Conservation (phyloP, 495 filamentous ascomycete genomes). For the Lentithecium fluviatile region DNA sequence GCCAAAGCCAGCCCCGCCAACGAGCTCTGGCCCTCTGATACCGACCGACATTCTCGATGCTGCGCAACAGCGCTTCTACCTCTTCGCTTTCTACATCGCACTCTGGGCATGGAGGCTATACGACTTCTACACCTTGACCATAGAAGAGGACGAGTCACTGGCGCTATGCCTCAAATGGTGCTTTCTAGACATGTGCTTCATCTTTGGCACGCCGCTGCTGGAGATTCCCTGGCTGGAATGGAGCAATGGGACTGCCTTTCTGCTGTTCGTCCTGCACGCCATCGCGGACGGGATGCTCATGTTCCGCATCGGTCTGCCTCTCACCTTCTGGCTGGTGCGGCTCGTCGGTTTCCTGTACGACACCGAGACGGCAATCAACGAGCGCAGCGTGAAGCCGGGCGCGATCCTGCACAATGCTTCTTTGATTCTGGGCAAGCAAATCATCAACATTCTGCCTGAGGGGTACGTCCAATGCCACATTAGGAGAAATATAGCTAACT, state of each 20-base stretch:
- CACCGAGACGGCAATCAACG: slow-evolving; percentile 84
- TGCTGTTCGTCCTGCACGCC: slow-evolving; percentile 65
- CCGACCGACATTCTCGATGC: slow-evolving; percentile 75
- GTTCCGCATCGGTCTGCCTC: slow-evolving; percentile 81
- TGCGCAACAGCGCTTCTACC: slow-evolving; percentile 83
- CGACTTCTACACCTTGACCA: slow-evolving; percentile 71
- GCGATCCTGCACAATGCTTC: slow-evolving; percentile 86
- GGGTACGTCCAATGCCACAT: slow-evolving; percentile 57
- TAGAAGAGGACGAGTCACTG: slow-evolving; percentile 75
- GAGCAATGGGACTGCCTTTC: slow-evolving; percentile 65
- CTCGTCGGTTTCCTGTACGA: slow-evolving; percentile 78
- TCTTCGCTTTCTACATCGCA: slow-evolving; percentile 68
- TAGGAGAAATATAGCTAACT: slow-evolving; percentile 34
- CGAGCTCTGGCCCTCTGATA: slow-evolving; percentile 61
- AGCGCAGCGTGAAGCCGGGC: slow-evolving; percentile 80
- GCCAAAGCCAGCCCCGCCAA: slow-evolving; percentile 27
- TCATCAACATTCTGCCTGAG: slow-evolving; percentile 95
- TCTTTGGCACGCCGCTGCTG: slow-evolving; percentile 78
- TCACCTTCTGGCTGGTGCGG: slow-evolving; percentile 66
- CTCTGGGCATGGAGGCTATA: slow-evolving; percentile 79
- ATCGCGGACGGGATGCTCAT: slow-evolving; percentile 78
- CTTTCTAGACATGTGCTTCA: slow-evolving; percentile 73
- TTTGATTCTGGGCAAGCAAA: slow-evolving; percentile 89
- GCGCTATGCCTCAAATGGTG: slow-evolving; percentile 93
- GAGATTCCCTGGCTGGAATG: slow-evolving; percentile 96